These are phyloP conservation scores for Termitomyces sp. DNA, from an alignment of 768 basidiomycete genomes.

Conservation along the genomic window DNA sequence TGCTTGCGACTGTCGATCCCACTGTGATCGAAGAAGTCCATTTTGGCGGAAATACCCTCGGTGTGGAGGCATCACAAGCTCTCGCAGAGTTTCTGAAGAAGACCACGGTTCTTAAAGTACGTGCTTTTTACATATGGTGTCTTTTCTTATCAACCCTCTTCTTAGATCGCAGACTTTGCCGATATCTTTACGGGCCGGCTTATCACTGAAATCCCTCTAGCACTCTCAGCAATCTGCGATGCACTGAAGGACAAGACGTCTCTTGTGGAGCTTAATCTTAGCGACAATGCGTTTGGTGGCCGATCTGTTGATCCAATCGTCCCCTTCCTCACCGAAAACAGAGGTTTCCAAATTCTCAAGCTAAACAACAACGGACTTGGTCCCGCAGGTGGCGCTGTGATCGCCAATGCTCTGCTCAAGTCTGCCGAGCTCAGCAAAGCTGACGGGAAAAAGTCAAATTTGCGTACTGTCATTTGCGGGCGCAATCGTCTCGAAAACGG, in stretches of 20 bases:
- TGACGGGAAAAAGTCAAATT: conserved; percentile 63
- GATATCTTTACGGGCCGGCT: conserved; percentile 98
- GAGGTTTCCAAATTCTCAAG: conserved; percentile 75
- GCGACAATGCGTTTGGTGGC: conserved; percentile 96
- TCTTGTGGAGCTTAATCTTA: conserved; percentile 84
- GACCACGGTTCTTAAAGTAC: conserved; percentile 66
- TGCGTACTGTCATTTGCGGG: conserved; percentile 84
- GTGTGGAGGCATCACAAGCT: conserved; percentile 83
- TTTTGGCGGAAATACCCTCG: conserved; percentile 91
- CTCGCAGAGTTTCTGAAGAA: conserved; percentile 75
- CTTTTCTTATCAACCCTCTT: not conserved
- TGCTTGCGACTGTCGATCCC: conserved; percentile 62
- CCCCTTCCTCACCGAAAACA: conserved; percentile 80
- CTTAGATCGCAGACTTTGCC: conserved; percentile 88
- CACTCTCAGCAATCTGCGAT: conserved; percentile 84
- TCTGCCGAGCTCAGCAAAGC: conserved; percentile 67
- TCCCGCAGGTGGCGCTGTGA: conserved; percentile 77
- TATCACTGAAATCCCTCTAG: conserved; percentile 90
- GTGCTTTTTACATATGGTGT: conserved; percentile 13
- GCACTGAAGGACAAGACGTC: conserved; percentile 76
- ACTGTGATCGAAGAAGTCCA: conserved; percentile 78
- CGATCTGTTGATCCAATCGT: conserved; percentile 94
- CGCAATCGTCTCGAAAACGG: conserved; percentile 95
- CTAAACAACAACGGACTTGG: conserved; percentile 98
- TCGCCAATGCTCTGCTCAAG: conserved; percentile 78